A percentile compares a stretch with the other conserved stretches of the same genome.
Evolutionary conservation across 2,329 filamentous ascomycete genomes (phyloP).

Genomic region (Cryphonectria parasitica): DNA sequence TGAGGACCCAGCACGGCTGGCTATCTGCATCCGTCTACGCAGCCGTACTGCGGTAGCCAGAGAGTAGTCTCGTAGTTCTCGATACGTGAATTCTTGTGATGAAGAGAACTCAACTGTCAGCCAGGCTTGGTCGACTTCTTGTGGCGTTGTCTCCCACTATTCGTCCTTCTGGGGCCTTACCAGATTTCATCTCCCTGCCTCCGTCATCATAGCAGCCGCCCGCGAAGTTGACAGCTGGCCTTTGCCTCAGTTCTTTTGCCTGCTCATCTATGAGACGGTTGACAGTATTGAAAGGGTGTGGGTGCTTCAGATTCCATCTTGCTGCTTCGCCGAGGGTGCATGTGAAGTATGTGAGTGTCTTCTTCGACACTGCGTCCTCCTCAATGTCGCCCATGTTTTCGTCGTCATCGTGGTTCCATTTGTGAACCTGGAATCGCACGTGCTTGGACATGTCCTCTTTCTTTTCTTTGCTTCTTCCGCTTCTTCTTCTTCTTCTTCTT

Average conservation of each 20-base stretch:
- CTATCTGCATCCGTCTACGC: conserved; percentile 24
- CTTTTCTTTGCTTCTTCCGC: background rate
- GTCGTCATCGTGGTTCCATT: conserved; percentile 8
- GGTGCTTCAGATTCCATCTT: conserved; percentile 37
- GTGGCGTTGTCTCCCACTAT: background rate
- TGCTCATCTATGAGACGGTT: conserved; percentile 55
- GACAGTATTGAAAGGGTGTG: conserved; percentile 49
- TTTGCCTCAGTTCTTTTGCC: conserved; percentile 42
- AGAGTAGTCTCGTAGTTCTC: conserved; percentile 37
- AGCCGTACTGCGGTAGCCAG: conserved; percentile 29
- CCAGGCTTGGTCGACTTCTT: background rate
- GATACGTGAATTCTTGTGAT: conserved; percentile 36
- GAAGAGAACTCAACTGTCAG: background rate
- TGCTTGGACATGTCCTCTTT: conserved; percentile 14
- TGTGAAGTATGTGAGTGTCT: conserved; percentile 56
- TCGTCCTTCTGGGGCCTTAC: conserved; percentile 4
- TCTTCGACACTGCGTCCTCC: background rate
- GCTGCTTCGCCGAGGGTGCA: conserved; percentile 63
- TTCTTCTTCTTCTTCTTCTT: background rate
- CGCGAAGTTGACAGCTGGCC: conserved; percentile 42
- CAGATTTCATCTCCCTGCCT: conserved; percentile 25
- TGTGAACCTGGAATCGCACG: conserved; percentile 18
- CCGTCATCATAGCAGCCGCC: conserved; percentile 25
- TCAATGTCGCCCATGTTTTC: background rate
- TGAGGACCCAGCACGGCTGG: conserved; percentile 20